Percentiles rank a stretch among this genome's conserved stretches.
Evolutionary conservation across 2,329 filamentous ascomycete genomes (phyloP).

Genomic region (Phoma herbarum): DNA sequence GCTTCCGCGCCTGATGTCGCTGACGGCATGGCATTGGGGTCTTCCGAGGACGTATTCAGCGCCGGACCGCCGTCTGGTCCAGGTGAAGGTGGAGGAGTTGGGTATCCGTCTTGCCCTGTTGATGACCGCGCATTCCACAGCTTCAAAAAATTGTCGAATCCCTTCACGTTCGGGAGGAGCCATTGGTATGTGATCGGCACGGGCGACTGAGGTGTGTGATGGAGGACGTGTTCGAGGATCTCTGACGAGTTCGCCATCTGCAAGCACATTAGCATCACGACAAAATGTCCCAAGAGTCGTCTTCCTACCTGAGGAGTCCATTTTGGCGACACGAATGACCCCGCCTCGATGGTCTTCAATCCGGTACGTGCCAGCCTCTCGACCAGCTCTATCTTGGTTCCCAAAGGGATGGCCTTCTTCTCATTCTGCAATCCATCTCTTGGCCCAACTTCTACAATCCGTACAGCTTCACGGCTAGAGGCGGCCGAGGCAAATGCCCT

Average conservation of each 20-base stretch:
- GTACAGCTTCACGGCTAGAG: constrained; percentile 56
- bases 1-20: constrained; percentile 47
- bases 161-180: constrained; percentile 79
- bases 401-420: constrained; percentile 72
- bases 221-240: constrained; percentile 74
- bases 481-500: constrained; percentile 46
- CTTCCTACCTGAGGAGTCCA: constrained; percentile 77
- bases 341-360: constrained; percentile 77
- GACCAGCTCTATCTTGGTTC: constrained; percentile 80
- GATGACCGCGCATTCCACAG: constrained; percentile 59
- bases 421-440: constrained; percentile 90
- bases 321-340: constrained; percentile 83
- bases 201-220: constrained; percentile 63
- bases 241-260: constrained; percentile 82
- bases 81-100: constrained; percentile 54
- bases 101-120: constrained; percentile 56
- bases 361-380: constrained; percentile 73
- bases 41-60: constrained; percentile 53
- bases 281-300: background rate
- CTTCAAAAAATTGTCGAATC: constrained; percentile 69
- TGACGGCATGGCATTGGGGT: constrained; percentile 55
- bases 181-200: constrained; percentile 76
- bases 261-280: constrained; percentile 51
- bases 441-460: constrained; percentile 83
- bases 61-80: constrained; percentile 50